Percentiles rank a stretch among this genome's conserved stretches.
Evolutionary conservation across 768 basidiomycete genomes (phyloP).

Genomic region (Collybiopsis luxurians): DNA sequence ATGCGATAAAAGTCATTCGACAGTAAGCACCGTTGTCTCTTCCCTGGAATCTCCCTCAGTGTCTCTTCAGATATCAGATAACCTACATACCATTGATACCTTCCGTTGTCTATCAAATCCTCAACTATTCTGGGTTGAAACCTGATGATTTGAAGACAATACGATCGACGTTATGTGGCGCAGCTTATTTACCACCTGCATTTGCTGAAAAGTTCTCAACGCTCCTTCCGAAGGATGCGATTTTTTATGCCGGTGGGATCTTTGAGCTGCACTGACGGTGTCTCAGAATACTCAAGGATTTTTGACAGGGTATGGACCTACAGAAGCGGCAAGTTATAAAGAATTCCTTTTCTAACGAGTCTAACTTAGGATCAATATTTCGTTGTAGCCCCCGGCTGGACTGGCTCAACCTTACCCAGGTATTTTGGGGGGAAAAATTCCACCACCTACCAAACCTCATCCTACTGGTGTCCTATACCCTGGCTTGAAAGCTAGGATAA

Average conservation of each 20-base stretch:
- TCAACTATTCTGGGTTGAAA: slow-evolving; percentile 48
- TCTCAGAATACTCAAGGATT: not conserved
- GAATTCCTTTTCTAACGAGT: no score
- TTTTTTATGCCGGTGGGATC: slow-evolving; percentile 42
- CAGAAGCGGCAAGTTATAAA: slow-evolving; percentile 52
- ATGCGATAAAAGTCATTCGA: slow-evolving; percentile 50
- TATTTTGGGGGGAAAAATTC: slow-evolving; percentile 38
- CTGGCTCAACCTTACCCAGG: slow-evolving; percentile 45
- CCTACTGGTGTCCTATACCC: slow-evolving; percentile 60
- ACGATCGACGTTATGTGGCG: slow-evolving; percentile 44
- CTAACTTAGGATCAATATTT: not conserved
- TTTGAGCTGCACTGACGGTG: slow-evolving; percentile 7
- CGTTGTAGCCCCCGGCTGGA: slow-evolving; percentile 50
- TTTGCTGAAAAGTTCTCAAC: slow-evolving; percentile 39
- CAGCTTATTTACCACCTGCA: slow-evolving; percentile 65
- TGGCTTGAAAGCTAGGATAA: slow-evolving; percentile 57
- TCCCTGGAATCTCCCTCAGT: not conserved
- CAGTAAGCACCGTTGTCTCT: no score
- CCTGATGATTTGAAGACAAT: slow-evolving; percentile 55
- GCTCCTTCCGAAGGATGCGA: slow-evolving; percentile 30
- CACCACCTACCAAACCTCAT: slow-evolving; percentile 29
- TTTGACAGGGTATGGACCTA: slow-evolving; percentile 66
- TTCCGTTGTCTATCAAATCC: slow-evolving; percentile 62
- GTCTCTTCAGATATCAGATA: slow-evolving; percentile 46
- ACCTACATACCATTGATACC: slow-evolving; percentile 53